Evolutionary conservation across 108 stramenopile species (phyloP).

Genomic region (Pseudonitzschia delicatissima): DNA sequence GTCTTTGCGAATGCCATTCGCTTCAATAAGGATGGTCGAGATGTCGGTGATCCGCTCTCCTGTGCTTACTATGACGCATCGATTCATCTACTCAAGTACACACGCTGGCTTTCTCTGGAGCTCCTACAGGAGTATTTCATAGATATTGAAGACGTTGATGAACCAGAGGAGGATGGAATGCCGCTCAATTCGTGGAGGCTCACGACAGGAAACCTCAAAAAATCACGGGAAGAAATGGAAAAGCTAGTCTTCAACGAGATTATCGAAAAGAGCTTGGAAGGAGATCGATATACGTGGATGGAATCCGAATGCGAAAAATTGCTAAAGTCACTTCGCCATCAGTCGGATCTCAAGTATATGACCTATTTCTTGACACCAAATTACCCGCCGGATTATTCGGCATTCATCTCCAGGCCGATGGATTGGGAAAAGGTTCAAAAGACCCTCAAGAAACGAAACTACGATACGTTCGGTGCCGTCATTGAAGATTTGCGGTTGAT

Average conservation of each 20-base stretch:
- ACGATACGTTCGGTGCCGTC: conserved; percentile 62
- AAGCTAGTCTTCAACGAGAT: conserved; percentile 65
- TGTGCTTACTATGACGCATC: conserved; percentile 89
- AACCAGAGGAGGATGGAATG: conserved; percentile 40
- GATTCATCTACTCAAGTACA: conserved; percentile 75
- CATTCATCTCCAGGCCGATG: conserved; percentile 72
- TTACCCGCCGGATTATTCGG: conserved; percentile 75
- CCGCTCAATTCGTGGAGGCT: conserved; percentile 74
- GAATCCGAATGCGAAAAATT: conserved; percentile 82
- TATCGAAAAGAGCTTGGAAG: conserved; percentile 70
- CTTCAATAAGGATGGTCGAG: conserved; percentile 78
- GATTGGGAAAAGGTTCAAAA: conserved; percentile 72
- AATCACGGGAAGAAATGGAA: conserved; percentile 79
- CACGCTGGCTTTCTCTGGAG: conserved; percentile 82
- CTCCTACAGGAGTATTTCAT: conserved; percentile 46
- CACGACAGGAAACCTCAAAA: conserved; percentile 57
- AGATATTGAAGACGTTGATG: conserved; percentile 44
- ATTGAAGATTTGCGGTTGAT: conserved; percentile 79
- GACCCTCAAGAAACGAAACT: conserved; percentile 63
- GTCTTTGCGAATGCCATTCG: conserved; percentile 81
- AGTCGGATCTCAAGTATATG: conserved; percentile 71
- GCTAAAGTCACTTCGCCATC: conserved; percentile 73
- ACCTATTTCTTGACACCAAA: conserved; percentile 58
- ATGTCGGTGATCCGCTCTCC: conserved; percentile 79
- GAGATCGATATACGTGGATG: conserved; percentile 74